phyloP scores from a whole-genome alignment of 768 basidiomycete genomes.

The Boletus rufocinnamomeus region DNA sequence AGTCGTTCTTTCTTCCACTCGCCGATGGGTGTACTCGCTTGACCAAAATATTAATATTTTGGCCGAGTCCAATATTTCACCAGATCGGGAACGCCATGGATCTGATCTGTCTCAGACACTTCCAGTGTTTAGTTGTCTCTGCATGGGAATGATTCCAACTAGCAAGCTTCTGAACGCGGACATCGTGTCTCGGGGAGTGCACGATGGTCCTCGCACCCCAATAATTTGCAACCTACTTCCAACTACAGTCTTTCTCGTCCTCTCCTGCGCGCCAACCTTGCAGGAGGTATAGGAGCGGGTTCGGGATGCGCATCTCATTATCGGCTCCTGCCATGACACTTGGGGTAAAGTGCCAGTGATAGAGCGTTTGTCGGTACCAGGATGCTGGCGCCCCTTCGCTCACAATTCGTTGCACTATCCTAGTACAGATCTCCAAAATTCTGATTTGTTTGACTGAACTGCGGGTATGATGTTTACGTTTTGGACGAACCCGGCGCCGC shows the following conservation, averaged over 20 bases:
- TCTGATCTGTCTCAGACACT: background rate
- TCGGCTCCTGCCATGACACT: background rate
- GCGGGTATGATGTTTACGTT: background rate
- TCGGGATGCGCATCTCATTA: background rate
- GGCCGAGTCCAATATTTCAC: background rate
- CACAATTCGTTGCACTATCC: background rate
- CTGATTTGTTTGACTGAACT: background rate
- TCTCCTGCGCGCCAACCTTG: background rate
- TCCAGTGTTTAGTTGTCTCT: background rate
- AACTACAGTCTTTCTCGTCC: background rate
- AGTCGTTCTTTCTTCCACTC: too few species aligned
- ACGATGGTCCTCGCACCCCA: background rate
- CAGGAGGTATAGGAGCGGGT: background rate
- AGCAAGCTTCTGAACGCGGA: too few species aligned
- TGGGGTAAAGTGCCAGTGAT: background rate
- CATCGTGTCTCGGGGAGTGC: background rate
- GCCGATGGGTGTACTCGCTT: too few species aligned
- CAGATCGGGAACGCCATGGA: background rate
- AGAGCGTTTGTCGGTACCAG: background rate
- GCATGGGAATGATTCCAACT: background rate
- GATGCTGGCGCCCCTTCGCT: too few species aligned
- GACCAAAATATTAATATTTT: too few species aligned
- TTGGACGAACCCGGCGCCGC: background rate
- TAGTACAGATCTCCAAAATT: background rate
- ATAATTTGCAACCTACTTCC: background rate